Percentiles rank a stretch among this genome's conserved stretches.
These are phyloP conservation scores for Diaporthe sp. DNA, from an alignment of 2,329 filamentous ascomycete species.

Conservation along the genomic window DNA sequence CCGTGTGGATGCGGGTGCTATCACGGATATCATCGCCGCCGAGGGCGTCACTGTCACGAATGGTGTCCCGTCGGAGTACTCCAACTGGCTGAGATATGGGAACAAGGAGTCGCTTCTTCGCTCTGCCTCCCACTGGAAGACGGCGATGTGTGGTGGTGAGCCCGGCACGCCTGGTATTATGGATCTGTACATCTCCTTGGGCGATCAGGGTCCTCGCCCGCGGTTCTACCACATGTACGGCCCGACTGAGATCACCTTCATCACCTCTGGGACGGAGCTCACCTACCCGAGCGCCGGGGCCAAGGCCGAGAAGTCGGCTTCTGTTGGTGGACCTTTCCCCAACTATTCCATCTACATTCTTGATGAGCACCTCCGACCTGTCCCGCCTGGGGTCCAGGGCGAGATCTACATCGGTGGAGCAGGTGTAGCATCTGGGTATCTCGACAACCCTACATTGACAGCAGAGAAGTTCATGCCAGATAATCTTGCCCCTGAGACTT, in stretches of 20 bases:
- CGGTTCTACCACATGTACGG: constrained; percentile 42
- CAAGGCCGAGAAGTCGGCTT: neutral
- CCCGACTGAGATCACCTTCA: constrained; percentile 19
- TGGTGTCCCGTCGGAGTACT: constrained; percentile 56
- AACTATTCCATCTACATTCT: constrained; percentile 57
- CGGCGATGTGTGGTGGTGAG: constrained; percentile 9
- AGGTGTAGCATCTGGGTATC: constrained; percentile 55
- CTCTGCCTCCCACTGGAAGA: neutral
- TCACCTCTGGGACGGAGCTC: neutral
- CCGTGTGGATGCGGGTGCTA: constrained; percentile 49
- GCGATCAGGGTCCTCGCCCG: neutral
- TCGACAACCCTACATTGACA: constrained; percentile 45
- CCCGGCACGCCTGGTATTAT: neutral
- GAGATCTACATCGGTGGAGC: constrained; percentile 56
- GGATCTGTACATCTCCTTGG: neutral
- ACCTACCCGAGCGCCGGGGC: neutral
- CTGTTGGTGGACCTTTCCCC: constrained; percentile 31
- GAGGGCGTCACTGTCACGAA: constrained; percentile 49
- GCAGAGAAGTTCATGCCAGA: constrained; percentile 34
- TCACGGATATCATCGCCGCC: constrained; percentile 49
- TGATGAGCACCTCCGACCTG: constrained; percentile 46
- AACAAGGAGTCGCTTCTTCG: constrained; percentile 12
- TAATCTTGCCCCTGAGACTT: constrained; percentile 30
- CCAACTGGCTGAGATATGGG: constrained; percentile 42
- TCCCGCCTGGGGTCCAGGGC: constrained; percentile 52